A percentile compares a stretch with the other conserved stretches of the same genome.
Evolutionary conservation across 139 green algal genomes (phyloP).

Genomic region (Spirogloea muscicola): DNA sequence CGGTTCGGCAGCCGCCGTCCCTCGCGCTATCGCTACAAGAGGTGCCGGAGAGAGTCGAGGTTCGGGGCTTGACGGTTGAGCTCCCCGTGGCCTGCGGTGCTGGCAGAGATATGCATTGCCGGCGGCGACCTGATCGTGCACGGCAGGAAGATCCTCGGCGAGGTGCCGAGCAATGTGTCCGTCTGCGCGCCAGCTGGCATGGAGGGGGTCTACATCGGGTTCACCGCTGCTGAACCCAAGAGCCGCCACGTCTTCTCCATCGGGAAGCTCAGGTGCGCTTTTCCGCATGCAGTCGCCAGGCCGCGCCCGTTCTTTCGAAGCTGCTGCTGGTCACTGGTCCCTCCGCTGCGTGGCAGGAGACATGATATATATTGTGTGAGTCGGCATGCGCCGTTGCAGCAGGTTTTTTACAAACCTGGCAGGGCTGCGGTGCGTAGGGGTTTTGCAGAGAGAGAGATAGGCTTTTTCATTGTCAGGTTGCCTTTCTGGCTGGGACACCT

Average conservation of each 20-base stretch:
- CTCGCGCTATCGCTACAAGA: no score
- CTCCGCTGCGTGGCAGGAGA: no score
- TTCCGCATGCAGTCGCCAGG: no score
- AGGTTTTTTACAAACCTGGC: background rate
- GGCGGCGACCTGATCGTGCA: background rate
- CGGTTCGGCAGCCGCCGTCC: no score
- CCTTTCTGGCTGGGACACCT: no score
- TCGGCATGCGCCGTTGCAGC: background rate
- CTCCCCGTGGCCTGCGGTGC: no score
- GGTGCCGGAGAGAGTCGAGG: no score
- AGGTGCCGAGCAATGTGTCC: constrained; percentile 14
- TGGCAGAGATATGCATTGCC: no score
- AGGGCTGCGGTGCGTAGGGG: no score
- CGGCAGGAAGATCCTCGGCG: constrained; percentile 7
- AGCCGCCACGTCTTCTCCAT: constrained; percentile 20
- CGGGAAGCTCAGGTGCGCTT: constrained; percentile 1
- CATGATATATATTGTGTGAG: background rate
- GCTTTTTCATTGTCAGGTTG: constrained; percentile 8
- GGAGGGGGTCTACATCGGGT: constrained; percentile 7
- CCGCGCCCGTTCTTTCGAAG: no score
- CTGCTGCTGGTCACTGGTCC: no score
- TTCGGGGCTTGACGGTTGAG: no score
- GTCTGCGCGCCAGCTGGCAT: background rate
- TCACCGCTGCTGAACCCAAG: background rate
- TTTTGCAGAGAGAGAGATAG: background rate